Evolutionary conservation across 2,329 filamentous ascomycete species (phyloP).

Genomic region (Penicillium capsulatum): DNA sequence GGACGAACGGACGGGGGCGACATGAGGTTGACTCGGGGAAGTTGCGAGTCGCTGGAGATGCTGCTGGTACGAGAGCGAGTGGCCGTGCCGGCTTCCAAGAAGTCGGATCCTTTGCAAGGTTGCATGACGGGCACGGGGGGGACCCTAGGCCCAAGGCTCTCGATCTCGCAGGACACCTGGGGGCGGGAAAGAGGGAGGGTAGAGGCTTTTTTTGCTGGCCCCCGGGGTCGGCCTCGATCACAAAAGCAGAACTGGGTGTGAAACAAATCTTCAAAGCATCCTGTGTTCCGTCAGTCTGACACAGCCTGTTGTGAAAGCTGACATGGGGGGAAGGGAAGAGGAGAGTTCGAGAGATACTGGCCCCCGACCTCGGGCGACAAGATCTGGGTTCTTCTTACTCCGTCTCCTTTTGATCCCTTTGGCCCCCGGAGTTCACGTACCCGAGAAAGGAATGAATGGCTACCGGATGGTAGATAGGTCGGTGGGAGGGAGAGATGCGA

Average conservation of each 20-base stretch:
- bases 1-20: constrained; percentile 70
- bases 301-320: constrained; percentile 8
- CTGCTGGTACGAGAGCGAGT: constrained; percentile 40
- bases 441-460: too few relatives aligned
- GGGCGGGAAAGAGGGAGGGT: background rate
- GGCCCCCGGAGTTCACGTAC: too few relatives aligned
- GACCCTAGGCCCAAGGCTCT: constrained; percentile 1
- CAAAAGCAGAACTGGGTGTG: constrained; percentile 13
- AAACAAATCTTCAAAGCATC: constrained; percentile 26
- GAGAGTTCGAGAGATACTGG: too few relatives aligned
- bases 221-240: constrained; percentile 10
- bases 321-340: constrained; percentile 2
- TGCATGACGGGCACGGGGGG: constrained; percentile 25
- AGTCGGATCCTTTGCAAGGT: constrained; percentile 29
- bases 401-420: too few relatives aligned
- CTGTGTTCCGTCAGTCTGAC: constrained; percentile 22
- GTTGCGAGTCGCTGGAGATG: constrained; percentile 37
- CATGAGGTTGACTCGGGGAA: constrained; percentile 44
- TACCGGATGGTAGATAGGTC: too few relatives aligned
- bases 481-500: too few relatives aligned
- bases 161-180: background rate
- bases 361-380: too few relatives aligned
- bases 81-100: constrained; percentile 27
- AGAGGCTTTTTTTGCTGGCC: background rate
- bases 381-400: too few relatives aligned